Percentiles rank a stretch among this genome's conserved stretches.
These are phyloP conservation scores for Berberis vulgaris DNA, from an alignment of 164 flowering plant genomes.

Conservation along the genomic window DNA sequence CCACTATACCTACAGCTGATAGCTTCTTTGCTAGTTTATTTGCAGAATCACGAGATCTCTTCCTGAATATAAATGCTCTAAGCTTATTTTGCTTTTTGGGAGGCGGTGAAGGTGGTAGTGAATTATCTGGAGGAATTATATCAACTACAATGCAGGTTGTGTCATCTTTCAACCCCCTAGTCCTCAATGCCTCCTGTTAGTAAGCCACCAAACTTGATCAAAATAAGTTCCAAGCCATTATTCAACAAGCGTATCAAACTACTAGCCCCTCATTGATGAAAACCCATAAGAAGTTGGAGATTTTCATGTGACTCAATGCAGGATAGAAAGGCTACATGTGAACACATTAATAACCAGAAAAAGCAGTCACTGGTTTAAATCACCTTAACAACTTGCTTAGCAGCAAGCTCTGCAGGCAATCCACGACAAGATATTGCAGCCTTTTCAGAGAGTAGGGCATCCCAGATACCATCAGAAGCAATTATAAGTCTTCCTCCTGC, in stretches of 20 bases:
- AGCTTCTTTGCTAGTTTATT: slow-evolving; percentile 57
- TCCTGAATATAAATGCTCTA: slow-evolving; percentile 51
- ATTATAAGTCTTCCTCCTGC: too few species aligned
- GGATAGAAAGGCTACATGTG: too few species aligned
- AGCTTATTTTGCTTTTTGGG: slow-evolving; percentile 55
- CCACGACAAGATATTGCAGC: too few species aligned
- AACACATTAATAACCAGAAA: too few species aligned
- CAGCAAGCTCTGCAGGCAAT: too few species aligned
- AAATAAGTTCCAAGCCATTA: background rate
- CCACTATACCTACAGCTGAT: slow-evolving; percentile 66
- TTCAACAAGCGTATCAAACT: background rate
- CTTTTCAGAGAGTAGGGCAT: too few species aligned
- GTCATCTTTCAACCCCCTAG: slow-evolving; percentile 81
- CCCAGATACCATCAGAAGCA: too few species aligned
- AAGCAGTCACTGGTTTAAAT: too few species aligned
- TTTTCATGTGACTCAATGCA: too few species aligned
- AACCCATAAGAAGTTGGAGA: too few species aligned
- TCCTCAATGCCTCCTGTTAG: slow-evolving; percentile 64
- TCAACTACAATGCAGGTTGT: slow-evolving; percentile 89
- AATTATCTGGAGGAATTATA: slow-evolving; percentile 67
- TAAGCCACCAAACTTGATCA: slow-evolving; percentile 7
- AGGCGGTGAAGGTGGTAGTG: slow-evolving; percentile 35
- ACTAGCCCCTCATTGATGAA: too few species aligned
- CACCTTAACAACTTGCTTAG: too few species aligned
- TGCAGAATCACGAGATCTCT: slow-evolving; percentile 37